Percentiles rank a stretch among this genome's conserved stretches.
Conservation (phyloP, 208 protist species). For the Wallacemonas rigidus region DNA sequence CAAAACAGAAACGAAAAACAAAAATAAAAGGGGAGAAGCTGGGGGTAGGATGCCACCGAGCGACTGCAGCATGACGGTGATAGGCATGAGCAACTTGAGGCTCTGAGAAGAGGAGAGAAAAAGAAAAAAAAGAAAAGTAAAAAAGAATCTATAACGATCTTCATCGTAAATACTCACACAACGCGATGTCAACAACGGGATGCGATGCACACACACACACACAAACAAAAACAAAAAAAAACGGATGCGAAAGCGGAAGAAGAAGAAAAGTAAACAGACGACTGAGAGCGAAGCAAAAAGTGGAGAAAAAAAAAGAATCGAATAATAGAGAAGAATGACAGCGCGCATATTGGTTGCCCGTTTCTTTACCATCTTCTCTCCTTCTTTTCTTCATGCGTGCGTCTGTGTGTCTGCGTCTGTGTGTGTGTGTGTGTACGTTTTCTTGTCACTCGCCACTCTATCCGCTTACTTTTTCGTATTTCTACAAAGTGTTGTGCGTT, state of each 20-base stretch:
- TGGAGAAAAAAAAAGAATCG: not conserved
- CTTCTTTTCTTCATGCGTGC: not conserved
- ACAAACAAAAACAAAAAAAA: not conserved
- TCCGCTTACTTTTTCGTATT: not conserved
- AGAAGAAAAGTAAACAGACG: no score
- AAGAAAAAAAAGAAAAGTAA: conserved; percentile 25
- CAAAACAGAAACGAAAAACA: not conserved
- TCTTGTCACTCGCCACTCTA: not conserved
- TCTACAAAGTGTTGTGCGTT: no score
- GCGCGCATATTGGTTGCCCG: no score
- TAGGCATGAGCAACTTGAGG: no score
- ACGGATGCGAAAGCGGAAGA: not conserved
- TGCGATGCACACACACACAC: not conserved
- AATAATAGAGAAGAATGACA: no score
- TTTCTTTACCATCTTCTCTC: no score
- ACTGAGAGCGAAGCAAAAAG: not conserved
- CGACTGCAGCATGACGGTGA: no score
- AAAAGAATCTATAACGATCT: not conserved
- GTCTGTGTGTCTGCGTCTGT: not conserved
- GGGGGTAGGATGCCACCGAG: not conserved
- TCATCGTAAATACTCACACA: conserved; percentile 14
- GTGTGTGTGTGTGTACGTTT: not conserved
- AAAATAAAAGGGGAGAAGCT: not conserved
- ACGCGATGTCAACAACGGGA: not conserved
- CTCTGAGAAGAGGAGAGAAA: not conserved